phyloP scores from a whole-genome alignment of 1,139 yeast genomes.

The Sugiyamaella xylanicola region DNA sequence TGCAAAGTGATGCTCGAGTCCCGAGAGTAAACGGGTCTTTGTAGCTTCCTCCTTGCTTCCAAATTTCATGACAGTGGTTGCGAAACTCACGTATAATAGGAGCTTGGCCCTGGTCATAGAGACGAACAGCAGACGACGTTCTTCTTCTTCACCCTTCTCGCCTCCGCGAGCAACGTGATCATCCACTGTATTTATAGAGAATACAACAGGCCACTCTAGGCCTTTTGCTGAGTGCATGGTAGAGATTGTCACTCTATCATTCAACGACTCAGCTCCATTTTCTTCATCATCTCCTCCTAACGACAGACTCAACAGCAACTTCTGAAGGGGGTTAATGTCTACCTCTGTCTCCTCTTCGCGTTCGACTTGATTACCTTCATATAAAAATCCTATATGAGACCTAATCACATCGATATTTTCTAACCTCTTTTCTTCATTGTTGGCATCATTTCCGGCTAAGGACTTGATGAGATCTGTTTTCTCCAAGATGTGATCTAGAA shows the following conservation, averaged over 20 bases:
- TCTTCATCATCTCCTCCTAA: conserved; percentile 45
- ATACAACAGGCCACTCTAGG: conserved; percentile 91
- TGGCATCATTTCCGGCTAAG: conserved; percentile 15
- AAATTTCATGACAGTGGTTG: conserved; percentile 13
- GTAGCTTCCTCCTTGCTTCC: neutral
- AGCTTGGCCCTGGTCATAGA: conserved; percentile 82
- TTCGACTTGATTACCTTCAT: conserved; percentile 13
- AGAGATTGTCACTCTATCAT: conserved; percentile 49
- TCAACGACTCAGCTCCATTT: conserved; percentile 23
- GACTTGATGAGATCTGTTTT: conserved; percentile 17
- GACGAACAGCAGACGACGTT: conserved; percentile 81
- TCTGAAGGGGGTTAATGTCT: conserved; percentile 44
- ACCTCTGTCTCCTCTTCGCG: conserved; percentile 19
- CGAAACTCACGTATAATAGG: conserved; percentile 42
- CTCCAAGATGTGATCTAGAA: conserved; percentile 18
- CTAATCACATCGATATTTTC: conserved; percentile 22
- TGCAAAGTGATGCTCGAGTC: neutral
- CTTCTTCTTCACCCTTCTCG: conserved; percentile 60
- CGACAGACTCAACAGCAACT: conserved; percentile 62
- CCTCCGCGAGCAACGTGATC: conserved; percentile 37
- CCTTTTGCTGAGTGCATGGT: conserved; percentile 95
- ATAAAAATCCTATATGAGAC: conserved; percentile 29
- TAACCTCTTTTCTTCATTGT: conserved; percentile 13
- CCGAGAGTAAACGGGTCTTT: conserved; percentile 2
- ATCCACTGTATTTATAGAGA: conserved; percentile 51